These are phyloP conservation scores for Poa pratensis DNA, from an alignment of 176 grass and related monocot genomes.

Conservation along the genomic window DNA sequence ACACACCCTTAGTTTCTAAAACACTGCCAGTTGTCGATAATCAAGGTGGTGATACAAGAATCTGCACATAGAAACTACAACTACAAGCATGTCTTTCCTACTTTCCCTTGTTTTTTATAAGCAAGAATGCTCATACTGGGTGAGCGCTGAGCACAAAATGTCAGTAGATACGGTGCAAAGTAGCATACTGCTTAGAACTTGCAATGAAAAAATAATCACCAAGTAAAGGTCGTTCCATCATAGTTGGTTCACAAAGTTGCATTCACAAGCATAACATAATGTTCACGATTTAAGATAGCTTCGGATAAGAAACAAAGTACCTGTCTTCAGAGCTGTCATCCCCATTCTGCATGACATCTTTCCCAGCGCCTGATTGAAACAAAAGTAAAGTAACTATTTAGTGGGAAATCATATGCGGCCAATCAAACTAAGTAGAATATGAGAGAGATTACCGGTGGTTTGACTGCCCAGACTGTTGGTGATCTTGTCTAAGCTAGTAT, in stretches of 20 bases:
- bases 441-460: constrained; percentile 45
- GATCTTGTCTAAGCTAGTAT: constrained; percentile 87
- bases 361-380: constrained; percentile 51
- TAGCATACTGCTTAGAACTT: neutral
- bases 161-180: neutral
- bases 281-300: neutral
- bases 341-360: constrained; percentile 36
- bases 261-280: neutral
- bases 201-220: neutral
- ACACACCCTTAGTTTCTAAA: neutral
- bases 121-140: constrained; percentile 1
- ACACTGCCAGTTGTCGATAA: constrained; percentile 1
- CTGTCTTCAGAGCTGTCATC: constrained; percentile 45
- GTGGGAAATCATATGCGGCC: neutral
- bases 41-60: neutral
- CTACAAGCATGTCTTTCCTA: constrained; percentile 1
- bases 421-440: constrained; percentile 18
- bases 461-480: constrained; percentile 55
- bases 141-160: neutral
- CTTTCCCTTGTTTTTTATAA: neutral
- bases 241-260: constrained; percentile 9
- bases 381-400: constrained; percentile 29
- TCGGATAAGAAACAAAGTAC: constrained; percentile 39
- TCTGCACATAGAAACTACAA: neutral
- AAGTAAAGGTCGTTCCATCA: neutral